Percentiles rank a stretch among this genome's conserved stretches.
Conservation (phyloP, 805 yeast species). For the Teunomyces atbi region DNA sequence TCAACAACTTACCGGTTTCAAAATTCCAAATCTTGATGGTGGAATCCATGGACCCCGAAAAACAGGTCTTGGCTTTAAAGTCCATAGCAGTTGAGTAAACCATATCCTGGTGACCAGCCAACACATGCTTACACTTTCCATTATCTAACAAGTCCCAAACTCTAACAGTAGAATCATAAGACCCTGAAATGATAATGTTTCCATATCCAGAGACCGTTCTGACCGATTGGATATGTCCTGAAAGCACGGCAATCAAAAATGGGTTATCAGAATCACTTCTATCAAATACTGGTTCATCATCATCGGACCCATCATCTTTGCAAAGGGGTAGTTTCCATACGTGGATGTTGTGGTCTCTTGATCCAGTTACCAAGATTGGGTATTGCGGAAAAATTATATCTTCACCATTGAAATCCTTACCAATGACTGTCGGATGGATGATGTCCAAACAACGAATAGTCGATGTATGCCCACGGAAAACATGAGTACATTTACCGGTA, state of each 20-base stretch:
- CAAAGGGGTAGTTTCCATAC: constrained; percentile 58
- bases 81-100: constrained; percentile 90
- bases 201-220: constrained; percentile 87
- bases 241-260: constrained; percentile 62
- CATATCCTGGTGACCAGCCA: constrained; percentile 81
- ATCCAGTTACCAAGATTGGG: constrained; percentile 61
- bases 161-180: constrained; percentile 85
- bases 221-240: constrained; percentile 68
- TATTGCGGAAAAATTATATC: constrained; percentile 55
- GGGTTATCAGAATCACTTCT: constrained; percentile 45
- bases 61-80: constrained; percentile 70
- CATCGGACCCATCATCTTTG: constrained; percentile 33
- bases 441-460: constrained; percentile 92
- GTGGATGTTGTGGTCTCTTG: constrained; percentile 44
- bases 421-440: constrained; percentile 62
- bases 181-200: constrained; percentile 79
- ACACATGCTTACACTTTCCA: constrained; percentile 67
- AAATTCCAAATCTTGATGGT: constrained; percentile 89
- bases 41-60: constrained; percentile 89
- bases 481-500: constrained; percentile 84
- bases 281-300: constrained; percentile 33
- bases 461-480: constrained; percentile 87
- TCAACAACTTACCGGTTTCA: constrained; percentile 65
- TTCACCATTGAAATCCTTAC: constrained; percentile 57
- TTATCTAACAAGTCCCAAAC: constrained; percentile 83